Evolutionary conservation across 2,329 filamentous ascomycete genomes (phyloP), one percentile per base, ranked within the genome.

Genomic region (Fusarium sp.): DNA sequence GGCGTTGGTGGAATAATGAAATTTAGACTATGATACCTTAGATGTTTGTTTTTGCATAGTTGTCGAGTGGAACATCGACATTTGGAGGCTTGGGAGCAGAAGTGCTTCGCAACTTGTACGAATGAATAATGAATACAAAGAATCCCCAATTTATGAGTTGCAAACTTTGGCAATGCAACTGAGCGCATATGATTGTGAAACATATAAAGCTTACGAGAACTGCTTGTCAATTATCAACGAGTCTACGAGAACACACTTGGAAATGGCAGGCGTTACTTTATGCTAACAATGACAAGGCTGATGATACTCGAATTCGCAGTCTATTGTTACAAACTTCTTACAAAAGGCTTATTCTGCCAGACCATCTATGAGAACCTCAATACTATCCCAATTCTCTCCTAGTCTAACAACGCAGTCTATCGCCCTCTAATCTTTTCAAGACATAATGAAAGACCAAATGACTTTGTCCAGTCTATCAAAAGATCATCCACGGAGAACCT

Each of bases 11-110:
- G 56, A 56, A 71, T 71, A 69, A 72, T 63, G 63, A 74, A 51
- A 74, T 77, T 78, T 79, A 77, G 73, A 79, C 71, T 72, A 79
- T 79, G 76, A 76, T 79, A 78, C 75, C 73, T 78, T 75, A 63
- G 69, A 75, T 74, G 73, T 73, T 76, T 77, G 73, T 61, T 78
- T 73, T 77, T 74, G 75, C 63, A 77, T 74, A 66, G 58, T 59
- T 69, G 69, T 58, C 63, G 58, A 63, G 67, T 59, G 66, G 57
- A 47, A 47, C 57, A 57, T 42, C 58, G 72, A 32, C 73, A 75
- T 45, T 50, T 36, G 48, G 62, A 54, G 66, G 30, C 42, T 71
- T 51, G 39, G 38, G 17, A 48, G 38, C 32, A 58, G 26, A 63
- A 64, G 39, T 58, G 63, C 51, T 57, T 53, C 61, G 48, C 62